Conservation (phyloP, 441 rosid genomes). For the Pelargonium cotyledonis region DNA sequence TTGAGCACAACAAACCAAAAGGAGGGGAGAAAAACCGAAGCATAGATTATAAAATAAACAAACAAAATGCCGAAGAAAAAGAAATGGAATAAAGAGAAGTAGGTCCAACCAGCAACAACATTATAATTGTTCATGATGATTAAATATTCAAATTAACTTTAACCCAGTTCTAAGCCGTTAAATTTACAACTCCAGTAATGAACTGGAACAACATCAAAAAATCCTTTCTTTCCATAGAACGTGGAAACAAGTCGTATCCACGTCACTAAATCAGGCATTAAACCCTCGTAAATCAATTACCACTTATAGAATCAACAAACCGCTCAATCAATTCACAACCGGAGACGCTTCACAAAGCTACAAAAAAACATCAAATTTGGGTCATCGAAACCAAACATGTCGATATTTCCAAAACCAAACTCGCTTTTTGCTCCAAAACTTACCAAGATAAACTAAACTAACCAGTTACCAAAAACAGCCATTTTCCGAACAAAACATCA, state of each 20-base stretch:
- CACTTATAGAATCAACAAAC: slow-evolving; percentile 7
- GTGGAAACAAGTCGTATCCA: slow-evolving; percentile 7
- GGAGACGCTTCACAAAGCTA: slow-evolving; percentile 4
- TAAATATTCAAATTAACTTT: slow-evolving; percentile 3
- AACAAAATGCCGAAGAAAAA: neutral
- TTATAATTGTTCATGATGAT: neutral
- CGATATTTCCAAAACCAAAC: slow-evolving; percentile 9
- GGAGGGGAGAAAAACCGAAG: neutral
- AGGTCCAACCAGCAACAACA: slow-evolving; percentile 8
- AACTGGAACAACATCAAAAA: neutral
- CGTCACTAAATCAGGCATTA: slow-evolving; percentile 5
- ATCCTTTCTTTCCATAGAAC: slow-evolving; percentile 4
- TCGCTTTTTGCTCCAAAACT: slow-evolving; percentile 3
- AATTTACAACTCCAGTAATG: neutral
- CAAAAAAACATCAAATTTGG: neutral
- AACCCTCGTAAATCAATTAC: slow-evolving; percentile 4
- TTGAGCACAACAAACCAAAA: neutral
- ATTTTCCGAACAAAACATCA: slow-evolving; percentile 11
- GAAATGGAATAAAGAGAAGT: slow-evolving; percentile 1
- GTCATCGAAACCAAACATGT: neutral
- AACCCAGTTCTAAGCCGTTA: slow-evolving; percentile 6
- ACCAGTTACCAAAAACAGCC: neutral
- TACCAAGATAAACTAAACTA: slow-evolving; percentile 3
- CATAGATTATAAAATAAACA: neutral
- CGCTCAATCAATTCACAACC: slow-evolving; percentile 6